Percentiles rank a stretch among this genome's conserved stretches.
phyloP scores from a whole-genome alignment of 2,329 filamentous ascomycete genomes.

The Fusarium bactridioides region DNA sequence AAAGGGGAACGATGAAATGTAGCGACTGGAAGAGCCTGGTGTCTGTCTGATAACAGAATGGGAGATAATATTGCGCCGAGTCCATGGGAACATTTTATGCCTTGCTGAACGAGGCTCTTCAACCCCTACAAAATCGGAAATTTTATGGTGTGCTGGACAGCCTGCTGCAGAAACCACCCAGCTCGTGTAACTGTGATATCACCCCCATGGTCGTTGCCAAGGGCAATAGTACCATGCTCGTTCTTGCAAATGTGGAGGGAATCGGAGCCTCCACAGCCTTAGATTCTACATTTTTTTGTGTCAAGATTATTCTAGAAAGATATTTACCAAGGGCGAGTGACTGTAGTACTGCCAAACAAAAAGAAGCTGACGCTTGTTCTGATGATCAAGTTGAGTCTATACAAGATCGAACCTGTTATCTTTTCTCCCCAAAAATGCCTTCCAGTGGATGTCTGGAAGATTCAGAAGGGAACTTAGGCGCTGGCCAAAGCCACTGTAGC shows the following conservation, averaged over 20 bases:
- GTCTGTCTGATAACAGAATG: background rate
- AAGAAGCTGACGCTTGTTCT: background rate
- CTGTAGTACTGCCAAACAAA: background rate
- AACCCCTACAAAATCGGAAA: too few relatives aligned
- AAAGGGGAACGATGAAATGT: background rate
- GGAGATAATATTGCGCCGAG: background rate
- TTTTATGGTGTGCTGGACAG: background rate
- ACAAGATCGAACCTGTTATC: background rate
- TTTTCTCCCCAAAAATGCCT: too few relatives aligned
- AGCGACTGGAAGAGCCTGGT: background rate
- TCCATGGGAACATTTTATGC: background rate
- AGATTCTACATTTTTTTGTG: too few relatives aligned
- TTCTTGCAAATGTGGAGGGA: background rate
- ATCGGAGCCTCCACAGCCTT: background rate
- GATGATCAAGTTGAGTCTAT: background rate
- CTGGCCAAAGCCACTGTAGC: accelerated
- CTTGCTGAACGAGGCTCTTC: background rate
- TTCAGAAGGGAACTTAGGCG: accelerated
- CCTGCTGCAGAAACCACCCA: background rate
- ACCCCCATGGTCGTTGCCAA: background rate
- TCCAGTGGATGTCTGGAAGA: too few relatives aligned
- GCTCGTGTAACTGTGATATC: background rate
- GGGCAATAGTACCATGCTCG: background rate
- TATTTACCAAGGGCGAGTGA: too few relatives aligned
- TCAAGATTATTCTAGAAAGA: too few relatives aligned